phyloP scores from a whole-genome alignment of 768 basidiomycete genomes.

The Calocera viscosa region DNA sequence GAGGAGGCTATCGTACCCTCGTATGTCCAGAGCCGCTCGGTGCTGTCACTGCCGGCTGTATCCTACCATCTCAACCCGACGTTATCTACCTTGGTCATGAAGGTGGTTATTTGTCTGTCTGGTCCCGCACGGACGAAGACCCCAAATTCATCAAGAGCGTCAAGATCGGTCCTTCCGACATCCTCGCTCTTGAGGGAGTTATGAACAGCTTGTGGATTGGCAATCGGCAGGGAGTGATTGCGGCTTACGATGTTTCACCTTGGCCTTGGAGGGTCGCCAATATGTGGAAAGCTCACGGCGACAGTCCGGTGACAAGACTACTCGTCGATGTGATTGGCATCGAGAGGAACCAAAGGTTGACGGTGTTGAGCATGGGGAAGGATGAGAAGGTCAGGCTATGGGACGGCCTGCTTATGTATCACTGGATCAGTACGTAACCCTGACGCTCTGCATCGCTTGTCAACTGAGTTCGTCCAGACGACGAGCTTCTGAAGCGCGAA shows the following conservation, averaged over 20 bases:
- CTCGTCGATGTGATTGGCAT: constrained; percentile 63
- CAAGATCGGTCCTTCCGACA: constrained; percentile 68
- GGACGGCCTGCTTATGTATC: constrained; percentile 76
- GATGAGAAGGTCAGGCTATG: constrained; percentile 67
- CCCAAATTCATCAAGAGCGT: constrained; percentile 61
- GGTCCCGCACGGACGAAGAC: constrained; percentile 47
- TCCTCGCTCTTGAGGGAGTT: constrained; percentile 75
- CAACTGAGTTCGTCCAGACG: constrained; percentile 36
- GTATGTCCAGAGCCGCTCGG: constrained; percentile 35
- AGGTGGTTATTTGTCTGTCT: constrained; percentile 78
- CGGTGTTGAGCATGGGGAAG: constrained; percentile 61
- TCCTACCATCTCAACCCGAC: constrained; percentile 54
- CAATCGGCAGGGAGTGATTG: constrained; percentile 64
- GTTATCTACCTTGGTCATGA: constrained; percentile 81
- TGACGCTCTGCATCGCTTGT: not conserved
- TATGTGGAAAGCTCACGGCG: constrained; percentile 68
- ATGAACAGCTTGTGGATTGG: constrained; percentile 80
- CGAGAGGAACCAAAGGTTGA: constrained; percentile 42
- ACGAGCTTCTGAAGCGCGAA: constrained; percentile 63
- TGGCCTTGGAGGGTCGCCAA: constrained; percentile 82
- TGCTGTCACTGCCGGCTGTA: constrained; percentile 66
- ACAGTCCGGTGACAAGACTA: constrained; percentile 49
- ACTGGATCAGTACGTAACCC: constrained; percentile 67
- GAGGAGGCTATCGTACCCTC: constrained; percentile 9
- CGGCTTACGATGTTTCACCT: constrained; percentile 60